Evolutionary conservation across 225 moss, liverwort and hornwort genomes (phyloP).

Genomic region (Bryoerythrophyllum caledonicum): DNA sequence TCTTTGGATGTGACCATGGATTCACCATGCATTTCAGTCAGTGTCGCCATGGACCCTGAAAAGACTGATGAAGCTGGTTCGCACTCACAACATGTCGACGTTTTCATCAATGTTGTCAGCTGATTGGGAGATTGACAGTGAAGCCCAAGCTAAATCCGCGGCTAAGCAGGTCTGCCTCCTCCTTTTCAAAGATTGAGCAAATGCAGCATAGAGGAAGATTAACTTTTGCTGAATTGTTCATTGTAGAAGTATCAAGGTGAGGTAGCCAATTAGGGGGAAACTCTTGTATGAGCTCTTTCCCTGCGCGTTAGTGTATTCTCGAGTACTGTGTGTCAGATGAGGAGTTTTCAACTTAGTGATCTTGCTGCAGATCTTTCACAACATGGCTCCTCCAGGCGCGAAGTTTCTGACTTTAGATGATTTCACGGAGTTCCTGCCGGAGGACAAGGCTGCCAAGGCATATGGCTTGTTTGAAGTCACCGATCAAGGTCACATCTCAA

Average conservation of each 20-base stretch:
- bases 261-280: background rate
- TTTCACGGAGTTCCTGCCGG: conserved; percentile 84
- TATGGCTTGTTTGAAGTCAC: conserved; percentile 89
- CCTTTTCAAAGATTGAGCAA: background rate
- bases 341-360: conserved; percentile 32
- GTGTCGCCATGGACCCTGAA: conserved; percentile 99
- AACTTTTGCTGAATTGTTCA: background rate
- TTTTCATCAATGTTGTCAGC: conserved; percentile 93
- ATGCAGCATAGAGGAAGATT: background rate
- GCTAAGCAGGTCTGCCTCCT: conserved; percentile 76
- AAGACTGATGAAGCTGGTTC: conserved; percentile 98
- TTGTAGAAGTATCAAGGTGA: background rate
- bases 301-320: conserved; percentile 12
- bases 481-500: conserved; percentile 79
- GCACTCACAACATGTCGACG: conserved; percentile 92
- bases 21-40: conserved; percentile 58
- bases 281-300: background rate
- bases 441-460: conserved; percentile 93
- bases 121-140: conserved; percentile 89
- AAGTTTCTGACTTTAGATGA: conserved; percentile 74
- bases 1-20: conserved; percentile 2
- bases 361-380: conserved; percentile 88
- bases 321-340: conserved; percentile 1
- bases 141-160: conserved; percentile 93
- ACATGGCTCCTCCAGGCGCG: conserved; percentile 78